These are phyloP conservation scores for Eutrema heterophyllum DNA, from an alignment of 345 rosid species.

Conservation along the genomic window DNA sequence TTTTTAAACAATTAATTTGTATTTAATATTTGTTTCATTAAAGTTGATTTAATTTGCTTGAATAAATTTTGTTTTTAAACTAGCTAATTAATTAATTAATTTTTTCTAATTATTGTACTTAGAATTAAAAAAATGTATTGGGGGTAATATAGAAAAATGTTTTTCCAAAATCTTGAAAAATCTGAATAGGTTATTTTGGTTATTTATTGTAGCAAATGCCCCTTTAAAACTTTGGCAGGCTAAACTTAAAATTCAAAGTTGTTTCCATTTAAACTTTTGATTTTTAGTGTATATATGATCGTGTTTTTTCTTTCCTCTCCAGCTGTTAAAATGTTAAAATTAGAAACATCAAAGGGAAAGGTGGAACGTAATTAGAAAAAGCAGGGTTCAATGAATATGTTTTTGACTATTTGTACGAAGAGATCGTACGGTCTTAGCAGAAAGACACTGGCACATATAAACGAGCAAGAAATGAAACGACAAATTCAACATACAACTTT, in stretches of 20 bases:
- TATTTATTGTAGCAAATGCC: too few species aligned
- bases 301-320: not conserved
- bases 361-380: slow-evolving; percentile 8
- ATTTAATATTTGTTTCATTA: too few species aligned
- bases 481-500: slow-evolving; percentile 2
- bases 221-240: not conserved
- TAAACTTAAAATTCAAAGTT: not conserved
- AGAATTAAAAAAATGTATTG: too few species aligned
- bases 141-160: too few species aligned
- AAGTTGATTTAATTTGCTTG: too few species aligned
- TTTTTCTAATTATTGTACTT: too few species aligned
- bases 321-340: not conserved
- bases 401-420: slow-evolving; percentile 21
- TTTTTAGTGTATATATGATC: not conserved
- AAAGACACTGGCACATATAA: slow-evolving; percentile 10
- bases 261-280: not conserved
- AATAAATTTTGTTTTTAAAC: too few species aligned
- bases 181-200: too few species aligned
- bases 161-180: too few species aligned
- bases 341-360: not conserved
- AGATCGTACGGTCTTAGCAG: slow-evolving; percentile 23
- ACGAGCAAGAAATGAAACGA: slow-evolving; percentile 9
- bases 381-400: slow-evolving; percentile 21
- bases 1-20: too few species aligned
- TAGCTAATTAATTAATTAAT: too few species aligned